Evolutionary conservation across 192 early-diverging fungal genomes (phyloP).

Genomic region (Podila epicladia): DNA sequence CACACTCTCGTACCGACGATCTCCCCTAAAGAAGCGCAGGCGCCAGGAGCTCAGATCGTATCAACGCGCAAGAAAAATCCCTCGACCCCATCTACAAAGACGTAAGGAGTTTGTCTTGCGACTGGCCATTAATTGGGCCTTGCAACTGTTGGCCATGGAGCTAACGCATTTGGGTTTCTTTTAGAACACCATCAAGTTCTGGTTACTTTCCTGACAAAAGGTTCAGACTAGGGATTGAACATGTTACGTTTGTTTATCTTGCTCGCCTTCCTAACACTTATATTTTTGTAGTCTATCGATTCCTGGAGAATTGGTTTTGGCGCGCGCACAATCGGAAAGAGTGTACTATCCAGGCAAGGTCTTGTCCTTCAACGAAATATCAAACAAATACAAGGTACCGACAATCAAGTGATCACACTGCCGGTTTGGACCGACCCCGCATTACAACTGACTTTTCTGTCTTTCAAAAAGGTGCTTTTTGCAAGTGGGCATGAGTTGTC

Average conservation of each 20-base stretch:
- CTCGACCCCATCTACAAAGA: no score
- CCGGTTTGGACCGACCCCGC: not conserved
- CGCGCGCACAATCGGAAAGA: slow-evolving; percentile 17
- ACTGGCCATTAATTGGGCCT: not conserved
- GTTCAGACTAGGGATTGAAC: no score
- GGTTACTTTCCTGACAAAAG: no score
- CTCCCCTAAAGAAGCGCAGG: not conserved
- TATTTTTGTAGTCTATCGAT: slow-evolving; percentile 17
- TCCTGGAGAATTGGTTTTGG: slow-evolving; percentile 33
- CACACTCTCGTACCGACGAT: not conserved
- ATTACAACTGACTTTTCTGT: not conserved
- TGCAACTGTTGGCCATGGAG: no score
- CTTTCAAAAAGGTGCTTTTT: slow-evolving; percentile 13
- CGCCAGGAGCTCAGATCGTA: no score
- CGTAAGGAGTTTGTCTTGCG: no score
- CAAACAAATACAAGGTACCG: slow-evolving; percentile 48
- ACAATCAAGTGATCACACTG: not conserved
- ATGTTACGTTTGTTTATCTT: no score
- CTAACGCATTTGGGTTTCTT: no score
- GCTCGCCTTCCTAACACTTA: not conserved
- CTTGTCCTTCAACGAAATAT: slow-evolving; percentile 23
- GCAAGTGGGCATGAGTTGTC: slow-evolving; percentile 25
- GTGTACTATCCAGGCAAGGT: slow-evolving; percentile 36
- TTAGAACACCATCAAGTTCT: not conserved
- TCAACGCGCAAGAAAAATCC: no score